Evolutionary conservation across 345 rosid genomes (phyloP).

Genomic region (Citrus sp.): DNA sequence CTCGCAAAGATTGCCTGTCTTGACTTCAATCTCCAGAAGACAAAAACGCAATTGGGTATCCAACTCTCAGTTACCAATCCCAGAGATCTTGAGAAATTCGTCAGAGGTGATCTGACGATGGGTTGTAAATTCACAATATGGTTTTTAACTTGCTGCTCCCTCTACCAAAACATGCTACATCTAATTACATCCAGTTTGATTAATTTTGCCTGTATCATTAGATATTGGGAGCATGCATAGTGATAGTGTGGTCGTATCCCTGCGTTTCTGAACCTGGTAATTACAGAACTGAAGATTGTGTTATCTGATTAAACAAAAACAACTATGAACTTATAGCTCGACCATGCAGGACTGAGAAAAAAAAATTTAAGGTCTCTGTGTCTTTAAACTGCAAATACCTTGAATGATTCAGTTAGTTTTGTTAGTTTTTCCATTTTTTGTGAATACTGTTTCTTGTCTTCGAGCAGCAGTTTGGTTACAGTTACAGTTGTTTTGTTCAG

Average conservation of each 20-base stretch:
- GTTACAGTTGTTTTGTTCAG: background rate
- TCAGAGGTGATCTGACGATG: too few species aligned
- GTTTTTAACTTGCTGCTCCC: background rate
- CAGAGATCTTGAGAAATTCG: too few species aligned
- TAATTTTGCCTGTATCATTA: background rate
- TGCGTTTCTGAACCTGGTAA: background rate
- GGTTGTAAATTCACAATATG: constrained; percentile 21
- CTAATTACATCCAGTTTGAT: background rate
- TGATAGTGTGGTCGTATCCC: background rate
- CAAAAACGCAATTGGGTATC: constrained; percentile 86
- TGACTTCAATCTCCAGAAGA: constrained; percentile 94
- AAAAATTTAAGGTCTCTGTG: background rate
- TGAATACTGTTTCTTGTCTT: background rate
- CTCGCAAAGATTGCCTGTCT: constrained; percentile 95
- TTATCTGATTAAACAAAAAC: background rate
- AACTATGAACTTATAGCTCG: background rate
- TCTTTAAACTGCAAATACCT: background rate
- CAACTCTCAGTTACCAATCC: too few species aligned
- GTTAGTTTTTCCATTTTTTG: background rate
- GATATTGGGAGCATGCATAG: background rate
- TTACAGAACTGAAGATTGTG: background rate
- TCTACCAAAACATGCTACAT: background rate
- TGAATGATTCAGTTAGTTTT: background rate
- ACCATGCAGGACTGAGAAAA: background rate
- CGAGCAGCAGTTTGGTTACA: background rate